Percentiles rank a stretch among this genome's conserved stretches.
phyloP scores from a whole-genome alignment of 1,284 basidiomycete species.

The Moesziomyces antarcticus region DNA sequence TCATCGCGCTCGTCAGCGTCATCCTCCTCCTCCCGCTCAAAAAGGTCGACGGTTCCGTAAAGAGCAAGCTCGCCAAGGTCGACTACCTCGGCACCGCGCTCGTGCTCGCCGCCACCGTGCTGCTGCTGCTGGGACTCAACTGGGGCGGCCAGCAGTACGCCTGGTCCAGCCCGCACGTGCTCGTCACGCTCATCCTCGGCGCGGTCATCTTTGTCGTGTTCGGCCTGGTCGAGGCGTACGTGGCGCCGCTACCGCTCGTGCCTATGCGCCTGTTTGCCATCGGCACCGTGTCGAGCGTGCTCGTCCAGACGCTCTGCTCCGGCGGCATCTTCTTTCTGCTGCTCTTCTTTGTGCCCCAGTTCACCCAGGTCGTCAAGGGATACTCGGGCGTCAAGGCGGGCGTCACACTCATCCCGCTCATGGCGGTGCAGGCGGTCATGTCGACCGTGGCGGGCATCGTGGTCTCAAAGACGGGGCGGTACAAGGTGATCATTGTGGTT shows the following conservation, averaged over 20 bases:
- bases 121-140: conserved; percentile 74
- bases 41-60: conserved; percentile 42
- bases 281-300: conserved; percentile 77
- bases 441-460: conserved; percentile 73
- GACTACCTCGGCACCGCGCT: conserved; percentile 42
- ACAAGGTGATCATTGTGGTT: conserved; percentile 74
- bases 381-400: conserved; percentile 75
- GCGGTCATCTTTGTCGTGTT: conserved; percentile 74
- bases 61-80: conserved; percentile 38
- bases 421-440: conserved; percentile 72
- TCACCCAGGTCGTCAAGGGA: conserved; percentile 78
- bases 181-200: conserved; percentile 74
- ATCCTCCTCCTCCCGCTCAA: conserved; percentile 47
- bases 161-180: conserved; percentile 66
- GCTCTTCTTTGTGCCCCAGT: conserved; percentile 75
- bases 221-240: conserved; percentile 78
- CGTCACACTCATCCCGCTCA: conserved; percentile 75
- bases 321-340: conserved; percentile 62
- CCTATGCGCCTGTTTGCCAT: conserved; percentile 75
- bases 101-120: conserved; percentile 34
- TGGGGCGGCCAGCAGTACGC: conserved; percentile 71
- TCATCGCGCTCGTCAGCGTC: conserved; percentile 32
- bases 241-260: conserved; percentile 74
- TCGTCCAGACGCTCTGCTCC: conserved; percentile 68
- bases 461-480: conserved; percentile 76